phyloP scores from a whole-genome alignment of 2,329 filamentous ascomycete genomes.

The Pseudofabraea citricarpa region DNA sequence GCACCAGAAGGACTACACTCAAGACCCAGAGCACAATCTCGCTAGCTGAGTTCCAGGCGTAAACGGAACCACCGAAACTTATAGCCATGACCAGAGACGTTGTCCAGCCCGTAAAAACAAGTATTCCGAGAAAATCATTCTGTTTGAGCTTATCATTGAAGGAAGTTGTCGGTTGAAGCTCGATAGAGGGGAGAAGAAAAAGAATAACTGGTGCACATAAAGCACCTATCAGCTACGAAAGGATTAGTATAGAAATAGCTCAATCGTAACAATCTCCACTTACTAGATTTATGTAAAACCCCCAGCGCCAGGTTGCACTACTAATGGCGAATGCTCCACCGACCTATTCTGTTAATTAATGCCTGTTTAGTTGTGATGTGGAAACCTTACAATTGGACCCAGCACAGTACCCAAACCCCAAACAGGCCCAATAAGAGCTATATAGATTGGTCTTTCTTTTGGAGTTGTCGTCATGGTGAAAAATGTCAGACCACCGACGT shows the following conservation, averaged over 20 bases:
- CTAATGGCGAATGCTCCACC: constrained; percentile 25
- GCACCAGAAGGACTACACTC: constrained; percentile 28
- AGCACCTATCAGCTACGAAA: constrained; percentile 29
- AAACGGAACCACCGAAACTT: constrained; percentile 42
- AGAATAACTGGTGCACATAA: constrained; percentile 37
- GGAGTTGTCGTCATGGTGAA: constrained; percentile 9
- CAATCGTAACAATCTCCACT: background rate
- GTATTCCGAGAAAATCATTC: constrained; percentile 40
- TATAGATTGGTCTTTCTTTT: constrained; percentile 4
- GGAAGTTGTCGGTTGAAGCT: background rate
- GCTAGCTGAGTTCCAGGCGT: constrained; percentile 11
- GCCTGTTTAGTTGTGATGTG: background rate
- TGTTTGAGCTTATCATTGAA: constrained; percentile 11
- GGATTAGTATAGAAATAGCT: background rate
- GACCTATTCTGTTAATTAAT: constrained; percentile 4
- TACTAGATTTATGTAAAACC: constrained; percentile 43
- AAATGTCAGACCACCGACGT: constrained; percentile 30
- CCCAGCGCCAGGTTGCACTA: constrained; percentile 24
- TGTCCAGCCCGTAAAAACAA: constrained; percentile 38
- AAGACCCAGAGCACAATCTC: constrained; percentile 32
- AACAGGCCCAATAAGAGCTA: constrained; percentile 3
- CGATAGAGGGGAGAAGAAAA: constrained; percentile 24
- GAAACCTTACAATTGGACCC: constrained; percentile 4
- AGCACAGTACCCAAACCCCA: constrained; percentile 7
- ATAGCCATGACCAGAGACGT: constrained; percentile 40